Evolutionary conservation across 192 early-diverging fungal genomes (phyloP), one percentile per base, ranked within the genome.

Genomic region (Haplosporangium gracile): DNA sequence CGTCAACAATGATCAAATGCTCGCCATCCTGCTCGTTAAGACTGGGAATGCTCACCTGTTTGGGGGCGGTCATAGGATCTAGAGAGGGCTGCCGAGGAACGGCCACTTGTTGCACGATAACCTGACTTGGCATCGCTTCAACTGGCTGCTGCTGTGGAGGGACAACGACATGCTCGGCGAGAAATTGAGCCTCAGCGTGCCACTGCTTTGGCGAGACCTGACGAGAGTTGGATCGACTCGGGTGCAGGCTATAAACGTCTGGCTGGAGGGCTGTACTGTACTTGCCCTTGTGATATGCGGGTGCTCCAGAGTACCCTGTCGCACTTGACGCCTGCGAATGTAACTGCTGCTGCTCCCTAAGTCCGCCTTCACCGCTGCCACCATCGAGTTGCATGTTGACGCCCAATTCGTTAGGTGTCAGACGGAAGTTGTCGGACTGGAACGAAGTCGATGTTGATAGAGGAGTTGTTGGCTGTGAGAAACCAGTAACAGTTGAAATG

Each of bases 141-240:
- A 29, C 0, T 29, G 26, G 10, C 10, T 29, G 11, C 3, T 65
- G 26, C 60, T 63, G 57, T 5, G 40, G 20, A 11, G 6, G 24
- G 10, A 70, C 20, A 20, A 1, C 42, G 71, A 0, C 42, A 40
- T 72, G 42, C 9, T 72, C 20, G 71, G 6, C 42, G 40, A 45
- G 43, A n/a, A 45, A n/a, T n/a, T n/a, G n/a, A 65, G 26, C 60
- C 4, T 72, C 29, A 16, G 39, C 10, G 29, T 72, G 71, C 71
- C 71, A 72, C 13, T 72, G 71, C 42, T 72, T 72, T 2, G 71
- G 71, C 15, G 71, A 72, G 22, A 40, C n/a, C 13, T 72, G 71
- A 29, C 71, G 71, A 40, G 71, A 72, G 42, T 72, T 72, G 22
- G 71, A 72, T 29, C 71, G 71, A 16, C 71, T 72, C 6, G 71